A percentile compares a stretch with the other conserved stretches of the same genome.
phyloP scores from a whole-genome alignment of 345 rosid genomes.

The Chamaenerion angustifolium region DNA sequence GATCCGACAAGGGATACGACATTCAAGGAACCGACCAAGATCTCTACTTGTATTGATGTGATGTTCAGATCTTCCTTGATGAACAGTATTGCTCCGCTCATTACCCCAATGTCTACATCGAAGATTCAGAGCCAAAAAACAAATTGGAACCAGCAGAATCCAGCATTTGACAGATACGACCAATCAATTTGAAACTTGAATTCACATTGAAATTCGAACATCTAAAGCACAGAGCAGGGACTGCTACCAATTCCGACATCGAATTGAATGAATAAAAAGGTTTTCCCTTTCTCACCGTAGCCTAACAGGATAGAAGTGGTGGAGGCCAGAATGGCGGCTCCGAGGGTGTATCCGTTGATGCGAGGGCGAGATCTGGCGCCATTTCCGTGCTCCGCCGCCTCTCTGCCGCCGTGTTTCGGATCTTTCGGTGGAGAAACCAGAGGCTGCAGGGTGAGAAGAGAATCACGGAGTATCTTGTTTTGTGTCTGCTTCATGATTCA shows the following conservation, averaged over 20 bases:
- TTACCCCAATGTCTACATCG: conserved; percentile 50
- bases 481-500: too few relatives aligned
- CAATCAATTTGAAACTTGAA: too few relatives aligned
- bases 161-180: too few relatives aligned
- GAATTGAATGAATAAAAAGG: not conserved
- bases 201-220: too few relatives aligned
- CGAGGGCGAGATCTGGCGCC: conserved; percentile 2
- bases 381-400: not conserved
- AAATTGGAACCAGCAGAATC: too few relatives aligned
- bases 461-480: too few relatives aligned
- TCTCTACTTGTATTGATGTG: conserved; percentile 39
- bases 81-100: conserved; percentile 52
- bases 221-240: too few relatives aligned
- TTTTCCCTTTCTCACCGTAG: conserved; percentile 29
- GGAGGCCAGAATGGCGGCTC: conserved; percentile 58
- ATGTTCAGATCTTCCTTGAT: conserved; percentile 35
- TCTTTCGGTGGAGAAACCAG: too few relatives aligned
- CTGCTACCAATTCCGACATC: not conserved
- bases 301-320: conserved; percentile 57
- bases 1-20: conserved; percentile 50
- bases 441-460: too few relatives aligned
- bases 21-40: conserved; percentile 47
- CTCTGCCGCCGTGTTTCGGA: too few relatives aligned
- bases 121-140: not conserved
- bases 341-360: conserved; percentile 41